phyloP scores from a whole-genome alignment of 768 basidiomycete genomes.

The Mycena vulgaris region DNA sequence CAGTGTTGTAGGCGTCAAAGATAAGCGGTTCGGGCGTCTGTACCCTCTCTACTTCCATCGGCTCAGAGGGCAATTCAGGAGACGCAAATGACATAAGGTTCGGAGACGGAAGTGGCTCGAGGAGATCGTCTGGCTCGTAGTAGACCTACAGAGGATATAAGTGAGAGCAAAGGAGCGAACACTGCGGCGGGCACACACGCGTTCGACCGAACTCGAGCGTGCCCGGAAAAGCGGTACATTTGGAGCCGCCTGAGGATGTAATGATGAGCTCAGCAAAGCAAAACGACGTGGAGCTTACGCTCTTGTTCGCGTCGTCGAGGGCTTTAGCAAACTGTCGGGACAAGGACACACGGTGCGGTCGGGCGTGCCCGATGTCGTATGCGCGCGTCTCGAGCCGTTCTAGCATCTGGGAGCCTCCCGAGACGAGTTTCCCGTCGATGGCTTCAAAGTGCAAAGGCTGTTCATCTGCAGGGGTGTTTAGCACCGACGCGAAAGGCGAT shows the following conservation, averaged over 20 bases:
- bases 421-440: constrained; percentile 14
- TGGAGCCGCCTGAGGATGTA: background rate
- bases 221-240: background rate
- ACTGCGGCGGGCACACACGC: background rate
- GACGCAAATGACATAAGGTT: constrained; percentile 4
- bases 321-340: constrained; percentile 37
- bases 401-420: background rate
- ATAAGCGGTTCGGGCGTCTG: constrained; percentile 23
- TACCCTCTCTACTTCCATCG: background rate
- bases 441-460: constrained; percentile 21
- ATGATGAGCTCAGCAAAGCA: background rate
- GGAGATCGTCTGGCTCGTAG: background rate
- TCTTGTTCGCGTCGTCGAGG: constrained; percentile 19
- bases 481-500: constrained; percentile 25
- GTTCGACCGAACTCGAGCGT: constrained; percentile 1
- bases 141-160: background rate
- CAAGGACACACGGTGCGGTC: constrained; percentile 23
- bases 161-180: background rate
- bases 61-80: background rate
- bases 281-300: background rate
- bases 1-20: background rate
- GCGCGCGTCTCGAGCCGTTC: constrained; percentile 9
- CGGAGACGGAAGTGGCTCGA: background rate
- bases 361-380: background rate
- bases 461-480: constrained; percentile 36